These are phyloP conservation scores for Yarrowia osloensis DNA, from an alignment of 805 yeast genomes.

Conservation along the genomic window DNA sequence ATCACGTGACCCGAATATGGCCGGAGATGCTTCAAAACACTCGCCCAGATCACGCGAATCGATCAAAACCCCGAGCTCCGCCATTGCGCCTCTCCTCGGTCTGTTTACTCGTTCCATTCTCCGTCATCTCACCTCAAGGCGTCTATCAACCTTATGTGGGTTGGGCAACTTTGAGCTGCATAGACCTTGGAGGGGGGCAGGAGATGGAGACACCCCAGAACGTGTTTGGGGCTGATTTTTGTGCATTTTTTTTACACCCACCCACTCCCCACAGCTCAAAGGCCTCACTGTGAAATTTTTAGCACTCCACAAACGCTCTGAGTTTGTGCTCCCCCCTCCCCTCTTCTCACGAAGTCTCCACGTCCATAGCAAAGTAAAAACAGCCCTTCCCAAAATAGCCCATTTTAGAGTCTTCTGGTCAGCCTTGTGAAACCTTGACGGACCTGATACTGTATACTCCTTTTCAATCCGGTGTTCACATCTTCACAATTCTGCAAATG, in stretches of 20 bases:
- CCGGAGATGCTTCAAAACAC: too few relatives aligned
- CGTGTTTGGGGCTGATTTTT: neutral
- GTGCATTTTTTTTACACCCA: neutral
- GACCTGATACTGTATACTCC: neutral
- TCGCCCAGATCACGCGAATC: too few relatives aligned
- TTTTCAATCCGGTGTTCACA: too few relatives aligned
- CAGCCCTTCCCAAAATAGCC: constrained; percentile 23
- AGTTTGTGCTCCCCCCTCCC: too few relatives aligned
- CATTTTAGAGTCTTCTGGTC: neutral
- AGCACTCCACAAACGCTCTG: too few relatives aligned
- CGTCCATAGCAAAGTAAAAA: constrained; percentile 10
- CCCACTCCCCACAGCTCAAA: neutral
- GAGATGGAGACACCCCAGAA: neutral
- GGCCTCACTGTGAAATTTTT: too few relatives aligned
- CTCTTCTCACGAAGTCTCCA: neutral
- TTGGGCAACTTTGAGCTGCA: neutral
- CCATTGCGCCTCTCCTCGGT: too few relatives aligned
- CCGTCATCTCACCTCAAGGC: constrained; percentile 15
- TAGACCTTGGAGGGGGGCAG: neutral
- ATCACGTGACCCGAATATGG: too few relatives aligned
- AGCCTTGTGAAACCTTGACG: neutral
- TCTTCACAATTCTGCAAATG: neutral
- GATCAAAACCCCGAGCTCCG: too few relatives aligned
- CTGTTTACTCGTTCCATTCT: neutral
- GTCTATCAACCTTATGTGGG: constrained; percentile 10